A percentile compares a stretch with the other conserved stretches of the same genome.
Conservation (phyloP, 1,284 basidiomycete species). For the Phellinidium pouzarii region DNA sequence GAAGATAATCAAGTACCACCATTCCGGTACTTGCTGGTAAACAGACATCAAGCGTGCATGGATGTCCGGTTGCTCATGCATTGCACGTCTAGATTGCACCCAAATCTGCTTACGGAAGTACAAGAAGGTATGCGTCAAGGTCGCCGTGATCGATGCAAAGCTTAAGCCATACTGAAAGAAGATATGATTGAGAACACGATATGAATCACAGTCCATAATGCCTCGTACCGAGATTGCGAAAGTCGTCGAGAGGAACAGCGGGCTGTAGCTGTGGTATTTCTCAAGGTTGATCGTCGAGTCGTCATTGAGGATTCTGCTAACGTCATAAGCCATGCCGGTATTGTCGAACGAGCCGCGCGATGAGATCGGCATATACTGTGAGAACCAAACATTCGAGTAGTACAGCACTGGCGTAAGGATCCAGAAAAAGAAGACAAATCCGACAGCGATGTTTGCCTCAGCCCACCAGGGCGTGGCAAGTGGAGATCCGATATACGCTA, state of each 20-base stretch:
- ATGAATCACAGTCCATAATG: neutral
- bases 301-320: conserved; percentile 26
- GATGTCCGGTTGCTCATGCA: conserved; percentile 24
- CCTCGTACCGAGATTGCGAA: conserved; percentile 23
- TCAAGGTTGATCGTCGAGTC: conserved; percentile 21
- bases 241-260: conserved; percentile 21
- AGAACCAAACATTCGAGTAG: conserved; percentile 22
- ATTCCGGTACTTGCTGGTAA: conserved; percentile 22
- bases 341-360: conserved; percentile 19
- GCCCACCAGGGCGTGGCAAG: conserved; percentile 26
- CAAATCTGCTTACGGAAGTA: conserved; percentile 33
- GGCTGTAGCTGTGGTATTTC: conserved; percentile 20
- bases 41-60: conserved; percentile 25
- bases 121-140: conserved; percentile 29
- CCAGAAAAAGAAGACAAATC: conserved; percentile 35
- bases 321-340: conserved; percentile 29
- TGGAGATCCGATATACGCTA: conserved; percentile 19
- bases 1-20: conserved; percentile 22
- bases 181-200: neutral
- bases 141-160: conserved; percentile 24
- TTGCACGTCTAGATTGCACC: conserved; percentile 24
- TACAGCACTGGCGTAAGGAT: conserved; percentile 31
- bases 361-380: conserved; percentile 18
- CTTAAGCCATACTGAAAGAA: conserved; percentile 12
- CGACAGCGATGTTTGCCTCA: conserved; percentile 36